Evolutionary conservation across 163 green algal species (phyloP).

Genomic region (Volvox carteri): DNA sequence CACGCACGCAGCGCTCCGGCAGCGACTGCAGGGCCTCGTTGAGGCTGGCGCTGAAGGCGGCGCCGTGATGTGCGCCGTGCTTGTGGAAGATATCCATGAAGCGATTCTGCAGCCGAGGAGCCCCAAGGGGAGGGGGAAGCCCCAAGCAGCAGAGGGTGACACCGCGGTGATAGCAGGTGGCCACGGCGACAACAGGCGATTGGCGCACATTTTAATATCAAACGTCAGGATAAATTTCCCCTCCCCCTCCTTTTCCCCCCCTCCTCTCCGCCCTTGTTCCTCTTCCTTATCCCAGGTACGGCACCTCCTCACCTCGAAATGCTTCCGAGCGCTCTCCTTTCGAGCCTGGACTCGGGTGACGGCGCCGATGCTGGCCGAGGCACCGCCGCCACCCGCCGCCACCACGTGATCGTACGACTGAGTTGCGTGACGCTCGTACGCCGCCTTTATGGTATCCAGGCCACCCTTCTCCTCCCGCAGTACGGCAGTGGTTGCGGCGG

Average conservation of each 20-base stretch:
- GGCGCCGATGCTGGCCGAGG: slow-evolving; percentile 6
- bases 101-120: slow-evolving; percentile 22
- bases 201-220: no score
- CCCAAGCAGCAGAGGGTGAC: no score
- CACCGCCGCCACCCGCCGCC: slow-evolving; percentile 29
- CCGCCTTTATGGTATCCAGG: slow-evolving; percentile 15
- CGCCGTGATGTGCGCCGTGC: slow-evolving; percentile 39
- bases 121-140: no score
- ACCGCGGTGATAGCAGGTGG: no score
- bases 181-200: no score
- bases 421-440: slow-evolving; percentile 16
- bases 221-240: no score
- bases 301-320: slow-evolving; percentile 41
- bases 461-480: slow-evolving; percentile 31
- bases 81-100: slow-evolving; percentile 49
- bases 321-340: slow-evolving; percentile 30
- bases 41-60: slow-evolving; percentile 12
- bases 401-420: slow-evolving; percentile 44
- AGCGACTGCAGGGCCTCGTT: slow-evolving; percentile 17
- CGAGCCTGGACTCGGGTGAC: slow-evolving; percentile 22
- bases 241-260: background rate
- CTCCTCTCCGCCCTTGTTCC: background rate
- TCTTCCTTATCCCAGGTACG: background rate
- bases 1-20: slow-evolving; percentile 45
- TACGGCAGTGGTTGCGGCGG: background rate